A percentile compares a stretch with the other conserved stretches of the same genome.
Conservation (phyloP, 345 rosid genomes). For the Angophora floribunda region DNA sequence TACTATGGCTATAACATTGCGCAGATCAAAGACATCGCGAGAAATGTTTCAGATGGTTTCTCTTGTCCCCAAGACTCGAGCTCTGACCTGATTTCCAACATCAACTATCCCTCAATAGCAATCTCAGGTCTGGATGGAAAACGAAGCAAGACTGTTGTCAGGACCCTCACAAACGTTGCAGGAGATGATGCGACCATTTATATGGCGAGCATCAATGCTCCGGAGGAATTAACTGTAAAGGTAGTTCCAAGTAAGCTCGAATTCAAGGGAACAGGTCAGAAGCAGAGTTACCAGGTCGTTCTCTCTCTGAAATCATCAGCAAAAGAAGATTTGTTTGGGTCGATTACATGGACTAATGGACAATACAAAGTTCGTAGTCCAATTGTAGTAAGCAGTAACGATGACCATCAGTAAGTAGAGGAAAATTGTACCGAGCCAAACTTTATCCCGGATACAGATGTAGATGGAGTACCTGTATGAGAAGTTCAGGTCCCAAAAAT, state of each 20-base stretch:
- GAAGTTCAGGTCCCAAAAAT: background rate
- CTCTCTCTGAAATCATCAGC: slow-evolving; percentile 16
- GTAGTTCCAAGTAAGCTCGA: slow-evolving; percentile 38
- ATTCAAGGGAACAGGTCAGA: slow-evolving; percentile 34
- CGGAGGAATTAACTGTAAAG: slow-evolving; percentile 17
- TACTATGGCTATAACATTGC: slow-evolving; percentile 36
- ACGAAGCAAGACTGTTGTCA: slow-evolving; percentile 20
- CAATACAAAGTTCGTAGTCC: slow-evolving; percentile 48
- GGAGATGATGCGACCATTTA: slow-evolving; percentile 38
- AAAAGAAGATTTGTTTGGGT: slow-evolving; percentile 44
- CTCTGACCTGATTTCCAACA: slow-evolving; percentile 33
- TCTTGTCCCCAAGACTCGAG: slow-evolving; percentile 41
- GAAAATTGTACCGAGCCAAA: background rate
- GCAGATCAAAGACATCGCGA: slow-evolving; percentile 30
- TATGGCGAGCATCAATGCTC: slow-evolving; percentile 12
- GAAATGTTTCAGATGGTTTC: slow-evolving; percentile 26
- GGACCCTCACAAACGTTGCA: slow-evolving; percentile 60
- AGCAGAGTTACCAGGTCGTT: slow-evolving; percentile 29
- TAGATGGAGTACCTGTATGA: background rate
- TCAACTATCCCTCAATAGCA: slow-evolving; percentile 77
- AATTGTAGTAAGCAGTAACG: slow-evolving; percentile 20
- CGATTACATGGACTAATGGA: slow-evolving; percentile 52
- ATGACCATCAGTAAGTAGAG: background rate
- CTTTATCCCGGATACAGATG: background rate
- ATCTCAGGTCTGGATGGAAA: slow-evolving; percentile 29